These are phyloP conservation scores for Malassezia obtusa DNA, from an alignment of 1,284 basidiomycete genomes.

Conservation along the genomic window DNA sequence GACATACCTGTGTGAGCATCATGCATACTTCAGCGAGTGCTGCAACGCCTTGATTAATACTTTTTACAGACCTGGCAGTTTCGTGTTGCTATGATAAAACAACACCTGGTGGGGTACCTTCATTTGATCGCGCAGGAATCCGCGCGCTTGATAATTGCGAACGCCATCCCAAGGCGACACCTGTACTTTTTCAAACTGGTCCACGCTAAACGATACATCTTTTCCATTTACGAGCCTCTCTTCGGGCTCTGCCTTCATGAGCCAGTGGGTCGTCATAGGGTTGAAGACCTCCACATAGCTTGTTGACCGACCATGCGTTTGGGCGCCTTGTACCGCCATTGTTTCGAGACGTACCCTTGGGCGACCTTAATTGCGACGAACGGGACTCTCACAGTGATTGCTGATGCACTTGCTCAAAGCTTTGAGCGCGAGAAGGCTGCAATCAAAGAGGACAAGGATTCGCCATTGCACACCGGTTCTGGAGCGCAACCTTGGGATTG, in stretches of 20 bases:
- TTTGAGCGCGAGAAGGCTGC: conserved; percentile 25
- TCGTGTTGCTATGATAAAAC: conserved; percentile 85
- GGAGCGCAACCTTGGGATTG: conserved; percentile 25
- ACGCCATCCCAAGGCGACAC: conserved; percentile 84
- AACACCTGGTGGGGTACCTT: conserved; percentile 67
- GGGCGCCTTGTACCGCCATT: conserved; percentile 24
- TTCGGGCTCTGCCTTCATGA: conserved; percentile 45
- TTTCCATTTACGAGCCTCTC: conserved; percentile 31
- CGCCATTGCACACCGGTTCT: not conserved
- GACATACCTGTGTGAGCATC: too few species aligned
- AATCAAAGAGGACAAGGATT: not conserved
- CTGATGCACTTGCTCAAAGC: conserved; percentile 38
- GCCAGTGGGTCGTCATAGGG: conserved; percentile 25
- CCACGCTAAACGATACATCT: conserved; percentile 40
- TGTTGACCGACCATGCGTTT: not conserved
- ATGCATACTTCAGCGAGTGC: conserved; percentile 75
- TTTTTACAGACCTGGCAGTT: conserved; percentile 60
- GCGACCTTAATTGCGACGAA: conserved; percentile 42
- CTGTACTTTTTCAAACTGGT: conserved; percentile 22
- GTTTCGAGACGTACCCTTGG: conserved; percentile 39
- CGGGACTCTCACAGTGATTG: conserved; percentile 32
- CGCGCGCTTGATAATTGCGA: conserved; percentile 79
- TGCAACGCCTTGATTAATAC: conserved; percentile 58
- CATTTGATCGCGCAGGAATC: conserved; percentile 76
- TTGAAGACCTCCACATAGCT: not conserved